phyloP scores from a whole-genome alignment of 257 asterid species.

The Mitragyna speciosa region DNA sequence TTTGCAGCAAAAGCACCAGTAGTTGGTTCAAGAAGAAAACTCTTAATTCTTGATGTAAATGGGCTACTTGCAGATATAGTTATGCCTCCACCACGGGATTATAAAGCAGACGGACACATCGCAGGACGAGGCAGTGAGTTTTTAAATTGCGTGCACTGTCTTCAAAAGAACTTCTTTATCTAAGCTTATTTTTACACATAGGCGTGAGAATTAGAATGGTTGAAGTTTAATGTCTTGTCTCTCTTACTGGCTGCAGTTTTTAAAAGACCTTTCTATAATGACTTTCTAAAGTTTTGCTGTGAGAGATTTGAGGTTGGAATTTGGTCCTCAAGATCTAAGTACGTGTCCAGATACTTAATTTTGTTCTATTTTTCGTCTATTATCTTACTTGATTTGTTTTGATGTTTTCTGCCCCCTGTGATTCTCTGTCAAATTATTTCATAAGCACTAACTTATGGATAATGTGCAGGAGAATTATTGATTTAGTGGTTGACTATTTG shows the following conservation, averaged over 20 bases:
- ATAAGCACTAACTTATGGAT: constrained; percentile 25
- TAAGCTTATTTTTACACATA: constrained; percentile 1
- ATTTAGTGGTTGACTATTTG: constrained; percentile 57
- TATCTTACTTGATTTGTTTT: background rate
- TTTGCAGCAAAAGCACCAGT: constrained; percentile 20
- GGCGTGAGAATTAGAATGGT: constrained; percentile 5
- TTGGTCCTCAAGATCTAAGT: constrained; percentile 94
- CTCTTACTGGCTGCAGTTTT: constrained; percentile 54
- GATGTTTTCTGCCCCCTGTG: background rate
- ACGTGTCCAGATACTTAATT: constrained; percentile 19
- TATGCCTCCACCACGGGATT: constrained; percentile 62
- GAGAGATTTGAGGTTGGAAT: constrained; percentile 74
- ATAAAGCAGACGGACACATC: constrained; percentile 44
- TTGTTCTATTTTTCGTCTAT: constrained; percentile 10
- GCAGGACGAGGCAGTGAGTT: constrained; percentile 73
- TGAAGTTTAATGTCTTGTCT: constrained; percentile 18
- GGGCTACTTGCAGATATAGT: constrained; percentile 84
- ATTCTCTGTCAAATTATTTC: background rate
- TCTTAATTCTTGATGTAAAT: constrained; percentile 86
- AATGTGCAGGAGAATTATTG: constrained; percentile 57
- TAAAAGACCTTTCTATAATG: constrained; percentile 78
- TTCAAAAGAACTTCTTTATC: background rate
- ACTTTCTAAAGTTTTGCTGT: constrained; percentile 80
- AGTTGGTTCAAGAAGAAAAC: constrained; percentile 50
- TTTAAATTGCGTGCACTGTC: background rate